Evolutionary conservation across 2,329 filamentous ascomycete genomes (phyloP), one percentile per base, ranked within the genome.

Genomic region (Paecilomyces variotii): DNA sequence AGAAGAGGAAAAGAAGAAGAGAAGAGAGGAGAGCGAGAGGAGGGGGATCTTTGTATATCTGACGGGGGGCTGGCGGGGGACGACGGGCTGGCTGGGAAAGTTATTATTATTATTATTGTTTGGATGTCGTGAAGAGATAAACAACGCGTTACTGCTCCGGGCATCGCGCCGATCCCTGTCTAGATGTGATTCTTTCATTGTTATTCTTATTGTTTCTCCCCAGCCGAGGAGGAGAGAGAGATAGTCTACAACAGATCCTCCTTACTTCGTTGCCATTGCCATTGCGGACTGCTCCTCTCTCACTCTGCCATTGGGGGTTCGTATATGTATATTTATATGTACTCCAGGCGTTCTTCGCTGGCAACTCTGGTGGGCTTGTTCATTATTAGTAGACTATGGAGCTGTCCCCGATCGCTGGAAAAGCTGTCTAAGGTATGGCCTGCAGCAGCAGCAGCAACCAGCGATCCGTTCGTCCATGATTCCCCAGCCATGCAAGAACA

Each of bases 81-180:
- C 39, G 57, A 56, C 39, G 51, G 57, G 50, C 19, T 30, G 34
- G 19, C 19, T 19, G 19, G 19, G 51, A 19, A 51, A 53, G 55
- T 56, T 50, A 55, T 52, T 54, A 56, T 53, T 39, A 59, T 34
- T 27, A 25, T 54, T 3, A 54, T 55, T 59, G 59, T 61, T 59
- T 61, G 59, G 56, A 55, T 56, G 34, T 45, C n/a, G 28, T 34
- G 19, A 56, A 54, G 56, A 54, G 56, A 56, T 56, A 57, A 55
- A 52, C 27, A 26, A 56, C 35, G 25, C 55, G 27, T 50, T 56
- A 24, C 55, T 45, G 14, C 30, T 55, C 32, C 54, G 30, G 32
- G 54, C 30, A 55, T 55, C 54, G 54, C 32, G 54, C 35, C 19
- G 30, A 39, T 39, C 35, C n/a, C 11, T 32, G 30, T 30, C 4